Conservation (phyloP, 352 stramenopile species). For the Albugo laibachii region DNA sequence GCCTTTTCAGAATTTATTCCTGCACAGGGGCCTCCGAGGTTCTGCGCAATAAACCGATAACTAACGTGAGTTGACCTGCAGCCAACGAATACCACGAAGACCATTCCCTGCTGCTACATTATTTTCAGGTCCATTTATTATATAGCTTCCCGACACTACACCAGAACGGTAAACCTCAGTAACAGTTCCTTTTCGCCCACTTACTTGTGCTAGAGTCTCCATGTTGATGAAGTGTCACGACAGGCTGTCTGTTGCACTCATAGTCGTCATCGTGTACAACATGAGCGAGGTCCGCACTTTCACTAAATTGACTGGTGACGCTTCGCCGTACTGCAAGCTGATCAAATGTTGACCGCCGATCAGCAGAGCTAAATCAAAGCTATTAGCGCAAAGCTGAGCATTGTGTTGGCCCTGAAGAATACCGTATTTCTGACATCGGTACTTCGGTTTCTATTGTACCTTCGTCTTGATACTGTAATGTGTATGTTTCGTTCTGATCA, state of each 20-base stretch:
- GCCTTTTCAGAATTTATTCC: too few relatives aligned
- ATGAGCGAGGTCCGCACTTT: constrained; percentile 13
- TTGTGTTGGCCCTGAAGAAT: constrained; percentile 31
- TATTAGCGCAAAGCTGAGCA: constrained; percentile 23
- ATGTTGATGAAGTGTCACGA: constrained; percentile 51
- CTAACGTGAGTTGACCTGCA: constrained; percentile 58
- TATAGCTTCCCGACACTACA: constrained; percentile 31
- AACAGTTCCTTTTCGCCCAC: neutral
- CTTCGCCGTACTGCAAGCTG: neutral
- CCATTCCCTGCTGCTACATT: constrained; percentile 65
- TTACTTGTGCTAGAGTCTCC: constrained; percentile 45
- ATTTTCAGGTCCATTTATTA: constrained; percentile 72
- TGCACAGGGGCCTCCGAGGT: too few relatives aligned
- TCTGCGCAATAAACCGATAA: neutral
- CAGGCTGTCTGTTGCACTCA: constrained; percentile 46
- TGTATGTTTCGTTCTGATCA: constrained; percentile 25
- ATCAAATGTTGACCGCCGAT: constrained; percentile 7
- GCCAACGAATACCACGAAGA: constrained; percentile 56
- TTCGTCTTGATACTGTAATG: constrained; percentile 69
- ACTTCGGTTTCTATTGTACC: constrained; percentile 1
- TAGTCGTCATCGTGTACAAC: constrained; percentile 31
- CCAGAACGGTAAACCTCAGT: neutral
- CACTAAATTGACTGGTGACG: neutral
- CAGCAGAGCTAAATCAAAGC: constrained; percentile 18
- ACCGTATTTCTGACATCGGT: too few relatives aligned